These are phyloP conservation scores for Kentomonas sorsogonicus DNA, from an alignment of 208 protist genomes.

Conservation along the genomic window DNA sequence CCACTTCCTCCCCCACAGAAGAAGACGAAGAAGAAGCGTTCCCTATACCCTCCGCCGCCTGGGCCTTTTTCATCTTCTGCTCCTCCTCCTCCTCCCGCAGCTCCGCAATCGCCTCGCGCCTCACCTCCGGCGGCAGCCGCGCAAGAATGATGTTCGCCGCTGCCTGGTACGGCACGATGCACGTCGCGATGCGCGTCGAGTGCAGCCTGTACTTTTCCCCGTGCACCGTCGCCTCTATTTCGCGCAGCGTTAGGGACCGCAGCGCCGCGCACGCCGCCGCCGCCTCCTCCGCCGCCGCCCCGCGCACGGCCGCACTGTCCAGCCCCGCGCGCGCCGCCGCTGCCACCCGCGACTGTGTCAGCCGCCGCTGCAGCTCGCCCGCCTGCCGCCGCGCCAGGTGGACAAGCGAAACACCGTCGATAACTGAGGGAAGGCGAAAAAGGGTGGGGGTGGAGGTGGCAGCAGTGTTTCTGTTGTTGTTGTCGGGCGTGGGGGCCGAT, in stretches of 20 bases:
- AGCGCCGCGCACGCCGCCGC: slow-evolving; percentile 29
- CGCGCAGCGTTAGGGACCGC: slow-evolving; percentile 37
- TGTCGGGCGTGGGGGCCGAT: too few relatives aligned
- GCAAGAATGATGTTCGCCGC: slow-evolving; percentile 76
- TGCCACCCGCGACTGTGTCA: slow-evolving; percentile 22
- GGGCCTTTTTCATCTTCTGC: not conserved
- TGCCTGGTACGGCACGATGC: slow-evolving; percentile 83
- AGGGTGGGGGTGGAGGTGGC: too few relatives aligned
- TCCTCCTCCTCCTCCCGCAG: slow-evolving; percentile 46
- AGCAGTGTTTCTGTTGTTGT: too few relatives aligned
- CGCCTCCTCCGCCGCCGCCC: slow-evolving; percentile 23
- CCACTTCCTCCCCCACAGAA: too few relatives aligned
- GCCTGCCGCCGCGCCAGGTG: slow-evolving; percentile 42
- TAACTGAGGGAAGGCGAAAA: slow-evolving; percentile 70
- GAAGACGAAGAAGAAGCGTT: not conserved
- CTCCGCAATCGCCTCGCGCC: slow-evolving; percentile 39
- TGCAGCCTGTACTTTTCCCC: slow-evolving; percentile 54
- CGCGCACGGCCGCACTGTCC: slow-evolving; percentile 45
- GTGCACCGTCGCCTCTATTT: slow-evolving; percentile 53
- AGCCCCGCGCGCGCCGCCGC: too few relatives aligned
- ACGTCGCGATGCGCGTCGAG: slow-evolving; percentile 63
- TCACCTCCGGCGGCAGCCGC: slow-evolving; percentile 46
- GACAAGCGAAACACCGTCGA: slow-evolving; percentile 66
- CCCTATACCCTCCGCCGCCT: not conserved
- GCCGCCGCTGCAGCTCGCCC: slow-evolving; percentile 25